These are phyloP conservation scores for Avena atlantica DNA, from an alignment of 176 grass and related monocot genomes.

Conservation along the genomic window DNA sequence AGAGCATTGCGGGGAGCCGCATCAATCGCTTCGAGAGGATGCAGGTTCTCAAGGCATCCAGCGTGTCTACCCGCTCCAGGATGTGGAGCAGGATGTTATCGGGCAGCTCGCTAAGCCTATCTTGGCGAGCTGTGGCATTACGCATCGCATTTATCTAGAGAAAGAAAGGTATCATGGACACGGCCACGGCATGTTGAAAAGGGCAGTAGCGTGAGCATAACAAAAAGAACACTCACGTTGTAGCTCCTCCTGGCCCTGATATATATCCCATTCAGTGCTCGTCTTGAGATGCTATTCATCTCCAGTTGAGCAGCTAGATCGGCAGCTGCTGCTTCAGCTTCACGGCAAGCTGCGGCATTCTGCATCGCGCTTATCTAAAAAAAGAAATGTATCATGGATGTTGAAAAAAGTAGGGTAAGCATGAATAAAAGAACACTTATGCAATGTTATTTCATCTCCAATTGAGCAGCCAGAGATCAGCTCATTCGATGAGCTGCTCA, in stretches of 20 bases:
- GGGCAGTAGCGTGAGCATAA: not conserved
- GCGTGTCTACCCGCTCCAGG: not conserved
- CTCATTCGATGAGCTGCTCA: too few species aligned
- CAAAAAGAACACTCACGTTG: not conserved
- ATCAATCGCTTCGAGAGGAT: not conserved
- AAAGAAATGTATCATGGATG: too few species aligned
- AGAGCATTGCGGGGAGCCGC: not conserved
- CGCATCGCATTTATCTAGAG: not conserved
- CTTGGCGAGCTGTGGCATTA: not conserved
- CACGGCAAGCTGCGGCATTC: too few species aligned
- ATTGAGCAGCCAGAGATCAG: too few species aligned
- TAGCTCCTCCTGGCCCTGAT: not conserved
- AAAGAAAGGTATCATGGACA: not conserved
- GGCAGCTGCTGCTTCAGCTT: too few species aligned
- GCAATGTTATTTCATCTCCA: too few species aligned
- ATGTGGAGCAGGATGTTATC: not conserved
- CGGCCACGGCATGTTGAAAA: not conserved
- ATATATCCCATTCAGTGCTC: not conserved
- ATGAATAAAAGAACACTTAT: too few species aligned
- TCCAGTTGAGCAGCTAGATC: too few species aligned
- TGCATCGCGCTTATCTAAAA: too few species aligned
- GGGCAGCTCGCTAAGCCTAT: not conserved
- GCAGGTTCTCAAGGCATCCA: conserved; percentile 19
- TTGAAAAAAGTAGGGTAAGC: too few species aligned
- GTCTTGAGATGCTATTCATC: too few species aligned